Base-by-base conservation (phyloP, 2,329 filamentous ascomycete genomes). In the Fusarium fracticaudum region DNA sequence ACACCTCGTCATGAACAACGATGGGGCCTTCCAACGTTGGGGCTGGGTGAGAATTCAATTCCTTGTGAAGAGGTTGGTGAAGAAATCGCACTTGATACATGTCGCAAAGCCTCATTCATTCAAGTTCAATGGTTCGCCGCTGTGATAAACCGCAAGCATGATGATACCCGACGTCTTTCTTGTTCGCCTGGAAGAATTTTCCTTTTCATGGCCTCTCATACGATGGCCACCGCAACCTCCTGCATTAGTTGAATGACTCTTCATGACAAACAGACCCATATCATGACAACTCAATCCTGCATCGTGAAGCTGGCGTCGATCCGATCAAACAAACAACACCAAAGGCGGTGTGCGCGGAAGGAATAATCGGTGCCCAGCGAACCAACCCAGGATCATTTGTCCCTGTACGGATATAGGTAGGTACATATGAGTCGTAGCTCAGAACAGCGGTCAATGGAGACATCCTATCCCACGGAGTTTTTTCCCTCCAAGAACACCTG, bases 291-390 rank as follows among this genome's bases (percentile, higher is more conserved):
- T 62, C 69, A 63, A 67, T 29, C 48, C 44, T 58, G 65, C 47
- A 68, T 64, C 55, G 67, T 61, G 62, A 68, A 68, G 58, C 47
- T 69, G 50, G 63, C 47, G 58, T 68, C 58, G 71, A 74, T 60
- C 59, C 44, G 62, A 69, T 53, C 57, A 64, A 53, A 44, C 44
- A 40, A 38, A 57, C 33, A 48, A 50, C 38, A 55, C 38, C 60
- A 51, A 60, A 74, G 71, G 71, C 71, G 71, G 71, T 74, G 71
- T 71, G 71, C 64, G 62, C 44, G 43, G 26, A 66, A 70, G 45
- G 38, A 37, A 69, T 33, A 54, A 24, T 55, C 58, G 45, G 57
- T 72, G 67, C 55, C 57, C 45, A 68, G 45, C 43, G 41, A 55
- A 60, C 57, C 67, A 58, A 54, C 38, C 60, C 58, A 71, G 67